Conservation (phyloP, 2,329 filamentous ascomycete species). For the Alternaria sp. region DNA sequence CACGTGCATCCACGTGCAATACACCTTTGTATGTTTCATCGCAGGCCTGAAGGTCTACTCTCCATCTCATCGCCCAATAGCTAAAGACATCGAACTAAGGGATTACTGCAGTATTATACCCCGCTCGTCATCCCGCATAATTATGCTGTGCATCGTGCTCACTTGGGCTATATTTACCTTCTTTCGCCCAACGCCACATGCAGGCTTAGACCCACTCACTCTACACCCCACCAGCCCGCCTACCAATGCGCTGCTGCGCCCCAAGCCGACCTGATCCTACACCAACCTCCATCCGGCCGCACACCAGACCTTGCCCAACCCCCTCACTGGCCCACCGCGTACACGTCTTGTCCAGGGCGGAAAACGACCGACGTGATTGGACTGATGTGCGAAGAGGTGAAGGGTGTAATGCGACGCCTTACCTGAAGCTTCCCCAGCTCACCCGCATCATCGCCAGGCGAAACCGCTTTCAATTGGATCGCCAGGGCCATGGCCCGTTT, state of each 20-base stretch:
- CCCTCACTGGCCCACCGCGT: background rate
- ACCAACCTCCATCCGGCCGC: background rate
- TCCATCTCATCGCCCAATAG: conserved; percentile 9
- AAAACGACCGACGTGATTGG: conserved; percentile 1
- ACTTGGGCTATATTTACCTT: conserved; percentile 26
- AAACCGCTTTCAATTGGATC: conserved; percentile 23
- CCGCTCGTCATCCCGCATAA: conserved; percentile 17
- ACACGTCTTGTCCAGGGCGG: background rate
- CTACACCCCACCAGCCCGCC: conserved; percentile 21
- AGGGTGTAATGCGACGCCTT: conserved; percentile 4
- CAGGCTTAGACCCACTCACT: conserved; percentile 20
- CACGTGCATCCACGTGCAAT: conserved; percentile 8
- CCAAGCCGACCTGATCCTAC: conserved; percentile 22
- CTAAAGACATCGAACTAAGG: conserved; percentile 6
- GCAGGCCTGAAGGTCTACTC: conserved; percentile 9
- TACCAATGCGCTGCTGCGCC: conserved; percentile 30
- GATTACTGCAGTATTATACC: conserved; percentile 14
- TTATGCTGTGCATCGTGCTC: conserved; percentile 14
- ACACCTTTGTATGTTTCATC: conserved; percentile 16
- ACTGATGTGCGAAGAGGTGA: background rate
- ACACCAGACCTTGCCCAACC: background rate
- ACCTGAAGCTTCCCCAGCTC: conserved; percentile 15
- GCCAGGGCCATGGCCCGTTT: conserved; percentile 20
- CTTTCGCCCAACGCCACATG: conserved; percentile 19
- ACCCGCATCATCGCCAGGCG: conserved; percentile 21